phyloP scores from a whole-genome alignment of 352 stramenopile species.

The Phytophthora podocarpi region DNA sequence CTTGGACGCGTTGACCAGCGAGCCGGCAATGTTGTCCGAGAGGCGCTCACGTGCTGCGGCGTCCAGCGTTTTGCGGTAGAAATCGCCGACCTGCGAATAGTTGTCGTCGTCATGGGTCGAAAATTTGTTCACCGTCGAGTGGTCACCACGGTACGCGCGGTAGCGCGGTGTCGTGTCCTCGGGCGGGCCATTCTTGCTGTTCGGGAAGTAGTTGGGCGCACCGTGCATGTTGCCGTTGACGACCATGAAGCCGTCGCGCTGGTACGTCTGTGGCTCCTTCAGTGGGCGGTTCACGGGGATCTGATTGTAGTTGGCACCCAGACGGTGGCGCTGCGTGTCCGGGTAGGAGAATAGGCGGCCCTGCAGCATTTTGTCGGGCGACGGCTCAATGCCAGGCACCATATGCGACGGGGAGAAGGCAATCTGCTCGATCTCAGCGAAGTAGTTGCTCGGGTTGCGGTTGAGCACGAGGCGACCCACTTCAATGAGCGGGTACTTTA shows the following conservation, averaged over 20 bases:
- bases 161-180: conserved; percentile 37
- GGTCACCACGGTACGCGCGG: conserved; percentile 41
- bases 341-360: conserved; percentile 90
- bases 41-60: conserved; percentile 71
- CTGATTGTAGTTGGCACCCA: conserved; percentile 91
- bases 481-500: conserved; percentile 84
- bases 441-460: conserved; percentile 93
- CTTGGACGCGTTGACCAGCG: conserved; percentile 78
- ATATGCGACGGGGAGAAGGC: conserved; percentile 92
- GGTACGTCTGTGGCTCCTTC: conserved; percentile 76
- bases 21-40: conserved; percentile 88
- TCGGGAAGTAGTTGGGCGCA: conserved; percentile 90
- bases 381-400: conserved; percentile 90
- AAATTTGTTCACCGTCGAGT: conserved; percentile 58
- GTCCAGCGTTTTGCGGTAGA: conserved; percentile 86
- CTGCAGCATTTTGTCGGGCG: conserved; percentile 90
- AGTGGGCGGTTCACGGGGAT: conserved; percentile 90
- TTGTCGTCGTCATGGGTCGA: conserved; percentile 91
- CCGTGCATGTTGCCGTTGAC: conserved; percentile 76
- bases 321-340: conserved; percentile 87
- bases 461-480: conserved; percentile 91
- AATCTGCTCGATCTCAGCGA: conserved; percentile 93
- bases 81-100: conserved; percentile 83
- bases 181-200: conserved; percentile 69
- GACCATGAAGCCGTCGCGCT: conserved; percentile 84